Base-by-base conservation (phyloP, 306 rosid species). In the Lagenaria siceraria region DNA sequence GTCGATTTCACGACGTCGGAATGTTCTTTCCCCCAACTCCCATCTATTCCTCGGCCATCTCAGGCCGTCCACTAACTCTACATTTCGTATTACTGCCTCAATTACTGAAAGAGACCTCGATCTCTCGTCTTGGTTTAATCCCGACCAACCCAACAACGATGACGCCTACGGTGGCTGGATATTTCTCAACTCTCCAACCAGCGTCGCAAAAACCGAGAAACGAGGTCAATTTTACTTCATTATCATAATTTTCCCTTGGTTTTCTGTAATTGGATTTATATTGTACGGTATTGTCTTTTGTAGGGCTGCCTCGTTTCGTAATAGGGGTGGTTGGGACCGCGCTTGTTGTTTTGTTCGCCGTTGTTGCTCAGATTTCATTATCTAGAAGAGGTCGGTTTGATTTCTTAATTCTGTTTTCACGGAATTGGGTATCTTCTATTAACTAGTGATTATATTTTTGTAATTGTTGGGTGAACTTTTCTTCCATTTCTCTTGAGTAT, bases 101-200 rank as follows among this genome's bases (percentile, higher is more conserved):
- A 74, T 89, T 63, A 76, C 85, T 21, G 82, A 83, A 59, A 59
- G 58, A 54, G 64, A 65, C 79, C 61, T 86, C 74, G 38, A 82
- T 38, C 77, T 79, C 78, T 80, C 89, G 2, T 89, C 90, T 25
- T 66, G 93, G 59, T 62, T 68, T 78, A 89, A 19, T 78, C 82
- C 13, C 54, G 84, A 49, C 61, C 62, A 21, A 55, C 60, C 85
- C 55, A 61, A 40, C 48, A 10, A 61, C 80, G 79, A 63, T 43
- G 83, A 72, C 60, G 81, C 78, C 51, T 87, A 79, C 75, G 87
- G 88, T 56, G 98, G 98, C 5, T 90, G 98, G 98, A 88, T 83
- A 49, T 8, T 82, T 61, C 48, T 80, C 36, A 86, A 89, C 11
- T 4, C 79, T 62, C 90, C 91, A 22, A 31, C 70, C 70, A 83